Base-by-base conservation (phyloP, 345 rosid species). In the Boechera retrofracta region DNA sequence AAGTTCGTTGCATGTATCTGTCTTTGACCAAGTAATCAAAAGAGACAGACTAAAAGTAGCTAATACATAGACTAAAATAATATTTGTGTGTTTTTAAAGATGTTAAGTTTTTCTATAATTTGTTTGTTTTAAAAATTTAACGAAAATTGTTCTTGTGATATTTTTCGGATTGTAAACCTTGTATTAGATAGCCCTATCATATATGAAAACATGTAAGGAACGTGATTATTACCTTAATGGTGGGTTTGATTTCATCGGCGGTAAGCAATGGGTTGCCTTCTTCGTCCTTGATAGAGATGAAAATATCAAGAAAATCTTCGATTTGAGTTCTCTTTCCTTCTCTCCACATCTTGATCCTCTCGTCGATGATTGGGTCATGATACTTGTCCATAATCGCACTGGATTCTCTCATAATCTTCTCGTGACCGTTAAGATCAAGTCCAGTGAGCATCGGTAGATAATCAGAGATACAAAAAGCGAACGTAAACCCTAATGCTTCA, bases 401-500 rank as follows among this genome's bases (percentile, higher is more conserved):
- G 1, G 77, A 75, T 10, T 75, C 81, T 45, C 72, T 76, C 71
- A 75, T 56, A 32, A 59, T 76, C 77, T 79, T 83, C 58, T 83
- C 86, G 59, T 79, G 84, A 8, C 88, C 88, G 12, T 81, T 81
- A 47, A 64, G 64, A 72, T 83, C 86, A 44, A 73, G 57, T 13
- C 82, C 81, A 5, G 72, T 68, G 47, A 85, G 79, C 29, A 67
- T 79, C 0, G 92, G 89, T 12, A 86, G 24, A 35, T 82, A 86
- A 71, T 86, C 89, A 0, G 90, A 86, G 18, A 85, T 33, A 45
- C 85, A 82, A 55, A 85, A 88, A 0, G 93, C 74, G 18, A 64
- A 84, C 4, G 82, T 6, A 55, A 79, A 64, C 12, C 48, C 47
- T 33, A 88, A 75, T 32, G 47, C 52, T 6, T 54, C 80, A 67